A percentile compares a stretch with the other conserved stretches of the same genome.
Conservation (phyloP, 345 rosid genomes). For the Erucastrum elatum region DNA sequence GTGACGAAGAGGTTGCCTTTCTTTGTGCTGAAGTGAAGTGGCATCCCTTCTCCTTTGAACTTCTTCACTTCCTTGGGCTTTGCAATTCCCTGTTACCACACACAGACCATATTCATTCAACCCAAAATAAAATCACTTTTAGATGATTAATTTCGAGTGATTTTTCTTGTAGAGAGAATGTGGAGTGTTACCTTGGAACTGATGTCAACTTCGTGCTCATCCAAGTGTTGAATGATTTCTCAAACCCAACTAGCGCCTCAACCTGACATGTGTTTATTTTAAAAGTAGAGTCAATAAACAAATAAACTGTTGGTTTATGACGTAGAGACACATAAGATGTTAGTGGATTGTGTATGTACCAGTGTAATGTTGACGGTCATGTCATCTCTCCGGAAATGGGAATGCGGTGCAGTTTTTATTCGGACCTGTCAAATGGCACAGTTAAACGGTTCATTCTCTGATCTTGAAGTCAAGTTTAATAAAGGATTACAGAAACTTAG, state of each 20-base stretch:
- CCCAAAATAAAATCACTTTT: not conserved
- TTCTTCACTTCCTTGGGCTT: constrained; percentile 90
- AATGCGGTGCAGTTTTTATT: constrained; percentile 81
- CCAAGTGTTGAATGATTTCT: constrained; percentile 90
- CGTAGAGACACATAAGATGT: not conserved
- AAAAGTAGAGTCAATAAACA: no score
- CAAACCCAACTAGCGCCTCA: constrained; percentile 96
- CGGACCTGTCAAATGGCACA: constrained; percentile 63
- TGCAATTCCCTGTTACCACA: constrained; percentile 77
- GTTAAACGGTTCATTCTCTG: not conserved
- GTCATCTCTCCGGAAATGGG: constrained; percentile 79
- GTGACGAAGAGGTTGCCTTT: constrained; percentile 84
- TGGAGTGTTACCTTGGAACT: constrained; percentile 68
- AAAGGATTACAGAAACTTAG: not conserved
- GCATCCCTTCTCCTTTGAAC: constrained; percentile 77
- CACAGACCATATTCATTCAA: no score
- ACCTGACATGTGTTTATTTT: constrained; percentile 44
- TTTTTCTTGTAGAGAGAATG: not conserved
- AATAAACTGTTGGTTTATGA: not conserved
- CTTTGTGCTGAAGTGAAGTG: constrained; percentile 77
- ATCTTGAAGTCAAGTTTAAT: not conserved
- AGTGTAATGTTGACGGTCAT: constrained; percentile 81
- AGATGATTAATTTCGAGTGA: not conserved
- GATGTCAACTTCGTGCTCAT: constrained; percentile 83
- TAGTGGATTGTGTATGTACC: constrained; percentile 49